Base-by-base conservation (phyloP, 2,329 filamentous ascomycete genomes). In the Paracorniculantispora psalliotae region DNA sequence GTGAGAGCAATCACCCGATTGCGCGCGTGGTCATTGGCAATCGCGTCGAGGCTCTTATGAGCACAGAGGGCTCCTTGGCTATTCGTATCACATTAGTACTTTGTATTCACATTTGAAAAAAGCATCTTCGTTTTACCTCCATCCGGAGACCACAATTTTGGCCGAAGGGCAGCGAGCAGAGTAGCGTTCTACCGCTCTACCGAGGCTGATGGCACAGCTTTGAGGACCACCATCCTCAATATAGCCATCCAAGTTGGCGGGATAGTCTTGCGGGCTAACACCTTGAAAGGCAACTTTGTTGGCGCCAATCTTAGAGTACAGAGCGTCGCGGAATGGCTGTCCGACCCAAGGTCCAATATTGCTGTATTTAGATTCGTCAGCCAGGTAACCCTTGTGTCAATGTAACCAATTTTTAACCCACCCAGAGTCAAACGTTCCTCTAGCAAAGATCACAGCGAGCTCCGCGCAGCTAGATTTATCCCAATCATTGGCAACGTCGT, bases 331-430 rank as follows among this genome's bases (percentile, higher is more conserved):
- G 37, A 59, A 61, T 7, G 60, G 60, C 13, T 43, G 50, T 28
- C 60, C 60, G 35, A 61, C 60, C 51, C 52, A 61, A 19, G 57
- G 51, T n/a, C 60, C 60, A 26, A 61, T 61, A 30, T 61, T 61
- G 25, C 60, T 61, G 25, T 6, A 47, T 17, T 28, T 28, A n/a
- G n/a, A n/a, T n/a, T n/a, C n/a, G n/a, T 8, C 33, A 37, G 33
- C 33, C 4, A 37, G 4, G 6, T 8, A 17, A n/a, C 9, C 44
- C 4, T 47, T n/a, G n/a, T n/a, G n/a, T n/a, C n/a, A n/a, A n/a
- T n/a, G n/a, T n/a, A n/a, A n/a, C n/a, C n/a, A n/a, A n/a, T n/a
- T n/a, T n/a, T n/a, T n/a, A n/a, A n/a, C n/a, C n/a, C n/a, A 61
- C 60, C 60, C 60, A 53, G 60, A 56, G 35, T 61, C 60, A 48